These are phyloP conservation scores for Lachnellula cervina DNA, from an alignment of 2,329 filamentous ascomycete species.

Conservation along the genomic window DNA sequence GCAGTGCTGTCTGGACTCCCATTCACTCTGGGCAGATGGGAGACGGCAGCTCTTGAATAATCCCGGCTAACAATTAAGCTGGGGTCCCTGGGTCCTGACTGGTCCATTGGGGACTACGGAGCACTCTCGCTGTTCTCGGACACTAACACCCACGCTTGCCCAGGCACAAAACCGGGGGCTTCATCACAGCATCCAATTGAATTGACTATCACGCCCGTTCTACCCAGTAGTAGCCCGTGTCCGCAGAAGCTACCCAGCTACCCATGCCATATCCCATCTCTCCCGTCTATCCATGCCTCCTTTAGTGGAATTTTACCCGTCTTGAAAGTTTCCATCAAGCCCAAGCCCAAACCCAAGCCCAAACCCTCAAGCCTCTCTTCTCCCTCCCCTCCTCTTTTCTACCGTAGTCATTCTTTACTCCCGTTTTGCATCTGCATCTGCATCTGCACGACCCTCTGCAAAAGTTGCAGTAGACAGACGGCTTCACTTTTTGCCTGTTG, in stretches of 20 bases:
- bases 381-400: slow-evolving; percentile 10
- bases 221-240: not conserved
- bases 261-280: slow-evolving; percentile 1
- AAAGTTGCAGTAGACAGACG: slow-evolving; percentile 7
- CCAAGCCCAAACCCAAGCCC: not conserved
- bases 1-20: not conserved
- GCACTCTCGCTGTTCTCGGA: not conserved
- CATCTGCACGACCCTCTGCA: slow-evolving; percentile 17
- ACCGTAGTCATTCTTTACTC: slow-evolving; percentile 14
- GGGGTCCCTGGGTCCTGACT: not conserved
- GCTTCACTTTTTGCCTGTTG: slow-evolving; percentile 9
- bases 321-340: slow-evolving; percentile 1
- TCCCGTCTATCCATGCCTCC: not conserved
- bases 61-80: not conserved
- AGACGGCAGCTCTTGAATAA: too few relatives aligned
- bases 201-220: not conserved
- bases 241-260: not conserved
- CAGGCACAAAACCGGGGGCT: slow-evolving; percentile 2
- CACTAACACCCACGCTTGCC: not conserved
- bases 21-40: too few relatives aligned
- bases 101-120: not conserved
- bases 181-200: not conserved
- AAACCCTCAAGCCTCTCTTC: not conserved
- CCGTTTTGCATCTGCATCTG: slow-evolving; percentile 17
- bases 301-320: slow-evolving; percentile 2